Evolutionary conservation across 2,329 filamentous ascomycete genomes (phyloP), one percentile per base, ranked within the genome.

Genomic region (Penicillium sp.): DNA sequence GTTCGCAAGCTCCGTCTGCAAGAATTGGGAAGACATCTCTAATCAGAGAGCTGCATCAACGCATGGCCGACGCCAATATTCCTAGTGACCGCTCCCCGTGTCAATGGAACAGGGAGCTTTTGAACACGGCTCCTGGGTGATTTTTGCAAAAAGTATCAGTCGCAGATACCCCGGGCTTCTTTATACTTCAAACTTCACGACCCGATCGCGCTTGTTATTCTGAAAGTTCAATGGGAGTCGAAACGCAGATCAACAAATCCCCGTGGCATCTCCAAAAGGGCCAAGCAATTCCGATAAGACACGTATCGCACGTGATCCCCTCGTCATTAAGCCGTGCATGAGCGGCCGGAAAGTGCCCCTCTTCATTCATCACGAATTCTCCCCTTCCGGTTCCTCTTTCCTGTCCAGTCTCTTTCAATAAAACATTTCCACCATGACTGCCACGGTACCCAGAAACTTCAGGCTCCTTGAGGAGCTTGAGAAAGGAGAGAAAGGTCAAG

Each of bases 401-500:
- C 35, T 43, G 47, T 16, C 35, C 16, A 25, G 25, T 37, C 29
- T 49, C 16, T 21, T 46, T 42, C 4, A 29, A 43, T 50, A 39
- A 23, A 29, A 11, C 27, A 26, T 10, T 19, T 25, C 11, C 14
- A 23, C 16, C 47, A 88, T 87, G 84, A 75, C 80, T 56, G 87
- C 90, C 58, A 92, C 96, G 78, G 86, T 99, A 57, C 95, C 95
- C 61, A 87, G 95, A 75, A 98, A 98, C 81, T 99, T 99, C 76
- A 89, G 93, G 72, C 86, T 99, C 65, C 84, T 99, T 56, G 95
- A 97, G 77, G 95, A 99, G 86, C 85, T 99, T 21, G 95, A 99
- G 82, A 98, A 98, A 82, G 95, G 95, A 72, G 95, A 99, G 82
- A 99, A 99, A 79, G 95, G 95, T 61, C 84, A 95, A 62, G 93